Conservation (phyloP, 2,329 filamentous ascomycete species). For the Bipolaris cookei region DNA sequence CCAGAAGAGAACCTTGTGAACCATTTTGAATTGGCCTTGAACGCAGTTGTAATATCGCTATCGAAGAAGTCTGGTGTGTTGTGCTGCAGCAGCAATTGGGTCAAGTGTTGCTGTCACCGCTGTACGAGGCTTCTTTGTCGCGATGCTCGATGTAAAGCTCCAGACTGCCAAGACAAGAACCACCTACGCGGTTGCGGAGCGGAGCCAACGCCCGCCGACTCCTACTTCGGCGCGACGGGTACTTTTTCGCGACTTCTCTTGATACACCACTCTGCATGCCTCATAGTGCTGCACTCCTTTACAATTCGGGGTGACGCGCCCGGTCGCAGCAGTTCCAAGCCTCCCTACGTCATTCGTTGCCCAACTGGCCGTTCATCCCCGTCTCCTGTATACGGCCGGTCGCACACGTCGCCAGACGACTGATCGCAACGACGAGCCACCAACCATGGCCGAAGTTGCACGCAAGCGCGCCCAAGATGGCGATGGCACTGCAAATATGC, state of each 20-base stretch:
- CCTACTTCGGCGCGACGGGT: conserved; percentile 6
- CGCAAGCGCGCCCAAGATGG: conserved; percentile 42
- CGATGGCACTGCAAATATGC: conserved; percentile 42
- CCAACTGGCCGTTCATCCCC: conserved; percentile 1
- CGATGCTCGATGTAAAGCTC: conserved; percentile 26
- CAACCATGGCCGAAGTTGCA: conserved; percentile 42
- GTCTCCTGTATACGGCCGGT: conserved; percentile 6
- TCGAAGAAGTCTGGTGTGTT: conserved; percentile 12
- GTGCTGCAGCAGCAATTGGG: conserved; percentile 21
- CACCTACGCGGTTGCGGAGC: conserved; percentile 22
- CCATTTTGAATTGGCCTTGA: conserved; percentile 48
- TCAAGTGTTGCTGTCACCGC: conserved; percentile 28
- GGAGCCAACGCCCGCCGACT: conserved; percentile 23
- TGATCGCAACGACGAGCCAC: conserved; percentile 4
- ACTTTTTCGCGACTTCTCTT: conserved; percentile 10
- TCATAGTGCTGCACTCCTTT: conserved; percentile 7
- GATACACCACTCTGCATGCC: neutral
- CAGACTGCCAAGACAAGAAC: conserved; percentile 20
- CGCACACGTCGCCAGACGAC: conserved; percentile 5
- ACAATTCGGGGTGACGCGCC: conserved; percentile 8
- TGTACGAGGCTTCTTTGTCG: conserved; percentile 24
- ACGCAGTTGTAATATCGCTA: conserved; percentile 8
- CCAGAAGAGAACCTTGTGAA: conserved; percentile 76
- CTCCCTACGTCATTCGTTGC: conserved; percentile 9
- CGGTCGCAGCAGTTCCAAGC: neutral